Conservation (phyloP, 768 basidiomycete species). For the Rhizopogon vesiculosus region DNA sequence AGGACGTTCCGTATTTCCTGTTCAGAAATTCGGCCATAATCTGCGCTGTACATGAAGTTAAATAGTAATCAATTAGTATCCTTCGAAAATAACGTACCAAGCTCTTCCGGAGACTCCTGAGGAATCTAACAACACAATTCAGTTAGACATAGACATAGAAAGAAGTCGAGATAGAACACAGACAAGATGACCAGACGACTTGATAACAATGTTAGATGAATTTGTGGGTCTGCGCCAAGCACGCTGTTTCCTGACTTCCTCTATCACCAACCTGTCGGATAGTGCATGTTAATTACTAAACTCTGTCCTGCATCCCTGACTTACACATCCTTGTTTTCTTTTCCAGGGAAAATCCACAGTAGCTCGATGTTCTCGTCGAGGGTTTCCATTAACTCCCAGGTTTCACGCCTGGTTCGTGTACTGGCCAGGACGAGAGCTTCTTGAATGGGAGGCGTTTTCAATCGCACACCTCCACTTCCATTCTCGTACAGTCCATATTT, state of each 20-base stretch:
- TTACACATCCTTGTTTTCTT: slow-evolving; percentile 5
- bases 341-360: slow-evolving; percentile 23
- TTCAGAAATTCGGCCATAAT: background rate
- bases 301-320: background rate
- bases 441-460: slow-evolving; percentile 64
- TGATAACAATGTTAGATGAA: slow-evolving; percentile 23
- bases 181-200: slow-evolving; percentile 22
- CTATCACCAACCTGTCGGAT: slow-evolving; percentile 8
- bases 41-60: background rate
- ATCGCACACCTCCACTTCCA: slow-evolving; percentile 35
- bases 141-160: background rate
- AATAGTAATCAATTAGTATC: background rate
- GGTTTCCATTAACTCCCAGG: slow-evolving; percentile 22
- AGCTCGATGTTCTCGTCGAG: slow-evolving; percentile 23
- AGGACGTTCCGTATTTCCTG: background rate
- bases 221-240: slow-evolving; percentile 27
- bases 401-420: slow-evolving; percentile 13
- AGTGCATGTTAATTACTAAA: background rate
- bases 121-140: slow-evolving; percentile 13
- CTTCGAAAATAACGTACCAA: slow-evolving; percentile 14
- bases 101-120: slow-evolving; percentile 25
- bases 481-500: slow-evolving; percentile 45
- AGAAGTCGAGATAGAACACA: background rate
- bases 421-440: slow-evolving; percentile 66
- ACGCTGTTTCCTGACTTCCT: slow-evolving; percentile 7